phyloP scores from a whole-genome alignment of 352 stramenopile genomes.

The Phytophthora tentaculata region DNA sequence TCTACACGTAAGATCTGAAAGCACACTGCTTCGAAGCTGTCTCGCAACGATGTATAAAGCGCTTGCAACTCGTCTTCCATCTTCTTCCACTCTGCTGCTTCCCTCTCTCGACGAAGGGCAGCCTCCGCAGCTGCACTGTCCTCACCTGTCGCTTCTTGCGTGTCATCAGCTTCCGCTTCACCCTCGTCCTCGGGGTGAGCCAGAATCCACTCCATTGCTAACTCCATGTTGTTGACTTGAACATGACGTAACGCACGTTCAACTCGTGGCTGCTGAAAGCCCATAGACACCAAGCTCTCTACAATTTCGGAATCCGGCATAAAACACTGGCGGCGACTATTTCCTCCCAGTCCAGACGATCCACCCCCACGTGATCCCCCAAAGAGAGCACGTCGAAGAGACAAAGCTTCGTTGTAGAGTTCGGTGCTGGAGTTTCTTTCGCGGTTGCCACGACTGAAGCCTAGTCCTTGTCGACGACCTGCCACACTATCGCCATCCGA shows the following conservation, averaged over 20 bases:
- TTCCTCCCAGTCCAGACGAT: conserved; percentile 30
- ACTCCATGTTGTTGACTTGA: conserved; percentile 92
- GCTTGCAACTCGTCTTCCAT: conserved; percentile 56
- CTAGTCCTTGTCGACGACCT: conserved; percentile 42
- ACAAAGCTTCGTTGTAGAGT: conserved; percentile 52
- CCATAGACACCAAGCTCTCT: conserved; percentile 95
- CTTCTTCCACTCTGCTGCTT: conserved; percentile 41
- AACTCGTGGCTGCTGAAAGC: conserved; percentile 91
- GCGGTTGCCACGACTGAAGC: conserved; percentile 39
- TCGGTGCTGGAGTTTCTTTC: conserved; percentile 40
- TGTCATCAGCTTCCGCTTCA: conserved; percentile 34
- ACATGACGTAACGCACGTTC: conserved; percentile 90
- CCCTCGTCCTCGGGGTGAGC: conserved; percentile 86
- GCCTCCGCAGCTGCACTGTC: conserved; percentile 20
- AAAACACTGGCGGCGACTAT: conserved; percentile 65
- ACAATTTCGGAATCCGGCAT: conserved; percentile 91
- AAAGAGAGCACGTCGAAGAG: conserved; percentile 61
- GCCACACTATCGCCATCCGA: conserved; percentile 43
- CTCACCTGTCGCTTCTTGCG: conserved; percentile 33
- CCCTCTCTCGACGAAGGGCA: conserved; percentile 19
- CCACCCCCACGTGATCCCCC: conserved; percentile 25
- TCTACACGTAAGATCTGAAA: conserved; percentile 70
- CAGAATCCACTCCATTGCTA: conserved; percentile 97
- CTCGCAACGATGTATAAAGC: conserved; percentile 57
- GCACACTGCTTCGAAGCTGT: conserved; percentile 68